Evolutionary conservation across 2,329 filamentous ascomycete species (phyloP), one percentile per base, ranked within the genome.

Genomic region (Fusarium sp.): DNA sequence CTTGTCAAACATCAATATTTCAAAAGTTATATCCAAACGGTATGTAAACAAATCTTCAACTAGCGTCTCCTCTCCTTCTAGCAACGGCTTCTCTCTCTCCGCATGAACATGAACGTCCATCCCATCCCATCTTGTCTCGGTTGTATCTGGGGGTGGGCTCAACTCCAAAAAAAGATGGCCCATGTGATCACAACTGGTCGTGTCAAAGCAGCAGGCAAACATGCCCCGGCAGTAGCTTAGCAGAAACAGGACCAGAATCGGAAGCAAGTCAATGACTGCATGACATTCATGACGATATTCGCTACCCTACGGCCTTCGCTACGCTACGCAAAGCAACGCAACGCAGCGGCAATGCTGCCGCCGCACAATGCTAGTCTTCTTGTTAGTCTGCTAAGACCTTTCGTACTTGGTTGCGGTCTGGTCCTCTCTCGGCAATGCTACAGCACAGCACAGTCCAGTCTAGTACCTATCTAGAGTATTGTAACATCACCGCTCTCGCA

Each of bases 101-200:
- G 54, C 62, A 62, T 67, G 49, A 69, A 65, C 56, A 59, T 51
- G 20, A 25, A 32, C 30, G 22, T 51, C 20, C 20, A 38, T 22
- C 24, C 24, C 20, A 51, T 34, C 54, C 56, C 45, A 43, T 45
- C 46, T 43, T 61, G 62, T 72, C 55, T 71, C 52, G 66, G 69
- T 51, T 70, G 54, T 46, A 49, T 66, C 55, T 56, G 63, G 69
- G 62, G 69, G 69, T 65, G 69, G 69, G 66, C 55, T 70, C 66
- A 67, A 70, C 68, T 69, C 61, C 62, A 58, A 51, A 44, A 44
- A 44, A 60, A 56, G 49, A 67, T 59, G 63, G 64, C 25, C 71
- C 72, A 74, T 74, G 72, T 74, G 72, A 74, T 73, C 64, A 63
- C 48, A 34, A 54, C 57, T 67, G 65, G 61, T 54, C 57, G 59